phyloP scores from a whole-genome alignment of 345 rosid genomes.

The Gossypium bickii region DNA sequence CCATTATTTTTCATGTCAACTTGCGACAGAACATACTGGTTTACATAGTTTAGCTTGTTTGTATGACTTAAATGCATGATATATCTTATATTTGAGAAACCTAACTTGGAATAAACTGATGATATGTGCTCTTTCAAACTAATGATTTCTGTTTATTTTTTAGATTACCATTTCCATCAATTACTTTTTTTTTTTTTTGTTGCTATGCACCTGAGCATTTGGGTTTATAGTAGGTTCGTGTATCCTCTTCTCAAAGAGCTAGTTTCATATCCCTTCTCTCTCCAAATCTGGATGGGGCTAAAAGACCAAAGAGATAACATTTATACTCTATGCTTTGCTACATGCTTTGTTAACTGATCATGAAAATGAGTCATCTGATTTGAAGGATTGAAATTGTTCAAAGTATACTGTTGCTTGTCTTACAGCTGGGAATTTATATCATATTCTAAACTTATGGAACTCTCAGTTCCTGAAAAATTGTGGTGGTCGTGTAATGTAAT shows the following conservation, averaged over 20 bases:
- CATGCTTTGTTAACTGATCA: neutral
- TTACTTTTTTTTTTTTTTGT: neutral
- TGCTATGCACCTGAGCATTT: neutral
- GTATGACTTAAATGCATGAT: neutral
- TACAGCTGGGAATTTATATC: neutral
- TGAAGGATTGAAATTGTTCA: neutral
- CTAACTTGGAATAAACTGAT: neutral
- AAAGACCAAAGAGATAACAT: neutral
- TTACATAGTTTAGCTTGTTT: neutral
- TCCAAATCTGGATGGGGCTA: neutral
- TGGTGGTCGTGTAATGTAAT: neutral
- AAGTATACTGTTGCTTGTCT: neutral
- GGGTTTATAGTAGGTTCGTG: neutral
- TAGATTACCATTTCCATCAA: neutral
- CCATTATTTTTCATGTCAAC: neutral
- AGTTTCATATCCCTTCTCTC: neutral
- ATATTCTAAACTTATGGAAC: neutral
- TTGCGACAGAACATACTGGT: neutral
- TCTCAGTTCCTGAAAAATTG: neutral
- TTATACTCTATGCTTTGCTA: neutral
- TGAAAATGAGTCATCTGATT: neutral
- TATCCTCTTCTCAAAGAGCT: neutral
- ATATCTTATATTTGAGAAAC: neutral
- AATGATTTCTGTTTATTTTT: neutral
- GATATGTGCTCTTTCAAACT: neutral